Conservation (phyloP, 2,329 filamentous ascomycete species). For the Trichoderma sp. region DNA sequence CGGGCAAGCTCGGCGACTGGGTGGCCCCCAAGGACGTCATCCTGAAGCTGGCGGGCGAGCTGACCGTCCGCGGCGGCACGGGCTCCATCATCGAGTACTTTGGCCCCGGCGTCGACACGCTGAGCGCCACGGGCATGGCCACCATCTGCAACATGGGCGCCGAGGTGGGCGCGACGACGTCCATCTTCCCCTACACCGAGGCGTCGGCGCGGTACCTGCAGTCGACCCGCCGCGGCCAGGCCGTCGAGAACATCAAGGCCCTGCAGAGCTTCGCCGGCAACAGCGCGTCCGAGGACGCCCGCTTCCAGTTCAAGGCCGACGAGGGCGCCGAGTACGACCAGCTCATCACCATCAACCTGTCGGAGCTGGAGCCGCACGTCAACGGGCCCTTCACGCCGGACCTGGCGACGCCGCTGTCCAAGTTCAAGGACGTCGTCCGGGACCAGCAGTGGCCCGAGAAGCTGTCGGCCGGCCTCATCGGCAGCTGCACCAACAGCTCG, state of each 20-base stretch:
- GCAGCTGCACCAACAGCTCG: constrained; percentile 97
- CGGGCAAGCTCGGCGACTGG: constrained; percentile 85
- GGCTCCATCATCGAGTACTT: constrained; percentile 95
- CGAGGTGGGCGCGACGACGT: constrained; percentile 94
- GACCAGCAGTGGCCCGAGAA: constrained; percentile 87
- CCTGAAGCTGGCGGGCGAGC: constrained; percentile 79
- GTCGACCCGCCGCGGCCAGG: constrained; percentile 69
- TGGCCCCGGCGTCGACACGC: constrained; percentile 82
- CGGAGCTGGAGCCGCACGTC: constrained; percentile 88
- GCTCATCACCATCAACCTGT: constrained; percentile 86
- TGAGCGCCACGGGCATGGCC: constrained; percentile 91
- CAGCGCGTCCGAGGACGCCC: constrained; percentile 49
- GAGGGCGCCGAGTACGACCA: constrained; percentile 84
- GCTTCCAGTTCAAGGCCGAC: constrained; percentile 74
- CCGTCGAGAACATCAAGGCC: constrained; percentile 67
- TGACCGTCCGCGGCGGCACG: constrained; percentile 92
- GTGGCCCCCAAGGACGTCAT: constrained; percentile 95
- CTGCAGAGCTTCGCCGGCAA: constrained; percentile 57
- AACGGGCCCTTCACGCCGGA: constrained; percentile 98
- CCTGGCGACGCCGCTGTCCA: constrained; percentile 86
- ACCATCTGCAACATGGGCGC: constrained; percentile 88
- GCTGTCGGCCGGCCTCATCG: constrained; percentile 90
- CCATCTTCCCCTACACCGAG: constrained; percentile 87
- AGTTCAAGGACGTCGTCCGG: constrained; percentile 82
- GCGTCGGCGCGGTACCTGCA: constrained; percentile 83